Evolutionary conservation across 2,329 filamentous ascomycete species (phyloP), one percentile per base, ranked within the genome.

Genomic region (Fusarium pseudoanthophilum): DNA sequence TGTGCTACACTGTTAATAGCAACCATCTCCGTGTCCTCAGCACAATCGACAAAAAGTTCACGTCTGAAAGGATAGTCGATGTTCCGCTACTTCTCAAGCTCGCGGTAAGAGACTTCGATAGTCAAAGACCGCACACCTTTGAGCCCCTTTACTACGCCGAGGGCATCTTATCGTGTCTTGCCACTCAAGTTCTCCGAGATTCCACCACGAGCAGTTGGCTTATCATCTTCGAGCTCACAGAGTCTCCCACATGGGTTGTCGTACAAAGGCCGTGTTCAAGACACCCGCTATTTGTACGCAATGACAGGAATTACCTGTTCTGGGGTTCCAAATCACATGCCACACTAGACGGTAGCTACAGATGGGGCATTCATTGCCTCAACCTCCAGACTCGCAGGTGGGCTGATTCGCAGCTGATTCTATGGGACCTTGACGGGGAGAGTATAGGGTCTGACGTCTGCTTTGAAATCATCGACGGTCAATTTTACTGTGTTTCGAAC

Each of bases 401-500:
- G 81, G 78, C 85, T 26, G 78, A 82, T 1, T 73, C 82, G 16
- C 84, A 83, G 45, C 78, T 92, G 10, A 83, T 89, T 39, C 82
- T 93, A 7, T 82, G 87, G 42, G 85, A 89, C 30, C 84, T 93
- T 64, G 87, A 88, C 48, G 92, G 91, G 4, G 87, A 85, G 24
- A 91, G 93, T 51, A 85, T 94, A 37, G 91, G 90, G 11, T 88
- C 87, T 16, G 91, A 89, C 0, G 84, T 93, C n/a, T 92, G 89
- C 68, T 95, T 95, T 77, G 91, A 93, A 68, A 88, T 95, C 24
- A 85, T 92, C 68, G 85, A 90, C 42, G 86, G 84, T 15, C 85
- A 90, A 73, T 90, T 95, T 45, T 95, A 95, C 74, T 91, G 88
- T 0, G 82, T 95, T 11, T 92, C 92, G 0, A 95, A 90, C 71